phyloP scores from a whole-genome alignment of 208 protist species.

The Trypanosoma mega region DNA sequence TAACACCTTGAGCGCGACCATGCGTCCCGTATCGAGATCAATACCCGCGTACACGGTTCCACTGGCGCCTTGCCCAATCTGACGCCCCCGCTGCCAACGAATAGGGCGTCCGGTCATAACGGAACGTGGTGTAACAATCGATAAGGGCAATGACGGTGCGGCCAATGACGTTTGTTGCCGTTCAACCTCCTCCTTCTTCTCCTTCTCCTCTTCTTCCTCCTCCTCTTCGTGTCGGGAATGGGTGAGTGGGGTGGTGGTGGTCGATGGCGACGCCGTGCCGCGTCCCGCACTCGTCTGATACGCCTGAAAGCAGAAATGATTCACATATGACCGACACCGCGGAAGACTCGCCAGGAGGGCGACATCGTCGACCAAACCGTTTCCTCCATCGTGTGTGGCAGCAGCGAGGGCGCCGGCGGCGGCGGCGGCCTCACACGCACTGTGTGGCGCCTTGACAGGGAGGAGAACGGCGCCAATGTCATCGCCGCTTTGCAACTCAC shows the following conservation, averaged over 20 bases:
- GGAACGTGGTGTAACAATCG: too few relatives aligned
- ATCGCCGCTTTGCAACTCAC: slow-evolving; percentile 55
- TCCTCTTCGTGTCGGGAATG: slow-evolving; percentile 28
- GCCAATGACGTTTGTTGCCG: too few relatives aligned
- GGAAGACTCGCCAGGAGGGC: neutral
- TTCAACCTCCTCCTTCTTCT: neutral
- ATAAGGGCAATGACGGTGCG: too few relatives aligned
- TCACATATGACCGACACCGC: slow-evolving; percentile 6
- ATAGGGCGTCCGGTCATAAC: too few relatives aligned
- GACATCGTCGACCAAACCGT: neutral
- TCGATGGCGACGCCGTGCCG: too few relatives aligned
- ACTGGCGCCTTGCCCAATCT: slow-evolving; percentile 56
- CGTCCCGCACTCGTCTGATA: too few relatives aligned
- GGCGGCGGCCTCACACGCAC: neutral
- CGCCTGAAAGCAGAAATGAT: slow-evolving; percentile 16
- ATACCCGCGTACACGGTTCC: slow-evolving; percentile 74
- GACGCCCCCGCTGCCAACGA: slow-evolving; percentile 46
- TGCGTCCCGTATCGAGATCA: slow-evolving; percentile 48
- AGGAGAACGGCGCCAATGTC: slow-evolving; percentile 60
- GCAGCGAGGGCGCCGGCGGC: neutral
- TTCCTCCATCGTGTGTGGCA: neutral
- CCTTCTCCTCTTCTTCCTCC: neutral
- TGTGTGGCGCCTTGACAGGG: slow-evolving; percentile 5
- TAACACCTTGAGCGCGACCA: slow-evolving; percentile 76
- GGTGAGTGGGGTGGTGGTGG: slow-evolving; percentile 10